Base-by-base conservation (phyloP, 2,329 filamentous ascomycete species). In the Lachnellula willkommii region DNA sequence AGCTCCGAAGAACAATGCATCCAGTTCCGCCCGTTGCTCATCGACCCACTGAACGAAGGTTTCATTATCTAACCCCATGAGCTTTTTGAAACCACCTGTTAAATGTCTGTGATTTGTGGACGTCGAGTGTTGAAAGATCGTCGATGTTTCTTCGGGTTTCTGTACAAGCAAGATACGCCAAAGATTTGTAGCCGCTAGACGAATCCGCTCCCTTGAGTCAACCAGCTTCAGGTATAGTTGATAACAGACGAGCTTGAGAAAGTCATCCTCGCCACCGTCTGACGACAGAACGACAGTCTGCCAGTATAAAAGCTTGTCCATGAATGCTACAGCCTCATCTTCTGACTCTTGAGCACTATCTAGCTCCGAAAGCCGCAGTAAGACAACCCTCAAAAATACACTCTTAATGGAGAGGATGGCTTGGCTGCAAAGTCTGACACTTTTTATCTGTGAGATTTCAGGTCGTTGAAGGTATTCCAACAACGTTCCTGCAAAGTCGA, bases 131-230 rank as follows among this genome's bases (percentile, higher is more conserved):
- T 82, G 84, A 47, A 97, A 81, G 50, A 96, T 80, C 0, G 79
- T 77, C 0, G 84, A 80, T 20, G 89, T 89, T 68, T 96, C 91
- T 4, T 88, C 81, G 0, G 93, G 92, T 70, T 95, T 96, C 66
- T 97, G 93, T 1, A 97, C 90, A 54, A 97, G 79, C 63, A 97
- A 83, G 47, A 96, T 89, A n/a, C 94, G 84, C 82, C 93, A 90
- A 24, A 97, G 81, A 61, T 89, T 88, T 11, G 90, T 90, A 28
- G 93, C 89, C 45, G 89, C 83, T 52, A 88, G 72, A 15, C 91
- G 85, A 7, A 96, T 83, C 1, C 80, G 73, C 32, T 80, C 75
- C 52, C 86, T 79, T 0, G 80, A 75, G 53, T 90, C 90, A 7
- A 94, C 84, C 37, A 97, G 77, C 69, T 95, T 95, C 7, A 86